Evolutionary conservation across 768 basidiomycete species (phyloP).

Genomic region (Exsudoporus frostii): DNA sequence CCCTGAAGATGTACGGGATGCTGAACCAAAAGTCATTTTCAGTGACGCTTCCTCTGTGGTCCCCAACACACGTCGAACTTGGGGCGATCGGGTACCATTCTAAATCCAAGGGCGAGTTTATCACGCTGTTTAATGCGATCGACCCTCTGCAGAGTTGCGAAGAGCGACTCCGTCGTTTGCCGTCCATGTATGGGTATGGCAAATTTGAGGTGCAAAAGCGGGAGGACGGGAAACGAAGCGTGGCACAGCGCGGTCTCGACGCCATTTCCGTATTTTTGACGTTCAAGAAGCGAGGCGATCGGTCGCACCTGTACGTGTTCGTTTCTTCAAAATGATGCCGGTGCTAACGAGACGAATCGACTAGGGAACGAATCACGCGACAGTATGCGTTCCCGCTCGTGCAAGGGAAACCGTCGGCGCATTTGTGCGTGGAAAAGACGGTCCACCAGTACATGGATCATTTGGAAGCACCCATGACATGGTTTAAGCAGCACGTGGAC

Average conservation of each 20-base stretch:
- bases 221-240: slow-evolving; percentile 52
- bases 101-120: slow-evolving; percentile 64
- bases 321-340: background rate
- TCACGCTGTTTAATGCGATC: slow-evolving; percentile 70
- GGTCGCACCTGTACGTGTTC: slow-evolving; percentile 38
- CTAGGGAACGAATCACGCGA: slow-evolving; percentile 45
- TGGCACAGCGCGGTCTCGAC: slow-evolving; percentile 55
- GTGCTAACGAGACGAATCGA: background rate
- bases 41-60: slow-evolving; percentile 74
- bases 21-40: background rate
- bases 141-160: slow-evolving; percentile 46
- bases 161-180: slow-evolving; percentile 43
- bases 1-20: background rate
- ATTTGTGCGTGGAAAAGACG: slow-evolving; percentile 66
- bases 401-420: slow-evolving; percentile 62
- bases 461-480: slow-evolving; percentile 60
- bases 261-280: slow-evolving; percentile 48
- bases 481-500: slow-evolving; percentile 72
- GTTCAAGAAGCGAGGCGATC: slow-evolving; percentile 38
- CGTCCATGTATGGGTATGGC: slow-evolving; percentile 65
- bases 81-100: slow-evolving; percentile 76
- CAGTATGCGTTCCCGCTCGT: slow-evolving; percentile 60
- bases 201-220: slow-evolving; percentile 42
- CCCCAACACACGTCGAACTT: slow-evolving; percentile 55
- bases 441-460: slow-evolving; percentile 65